phyloP scores from a whole-genome alignment of 1,284 basidiomycete genomes.

The Ustilago xerochloae region DNA sequence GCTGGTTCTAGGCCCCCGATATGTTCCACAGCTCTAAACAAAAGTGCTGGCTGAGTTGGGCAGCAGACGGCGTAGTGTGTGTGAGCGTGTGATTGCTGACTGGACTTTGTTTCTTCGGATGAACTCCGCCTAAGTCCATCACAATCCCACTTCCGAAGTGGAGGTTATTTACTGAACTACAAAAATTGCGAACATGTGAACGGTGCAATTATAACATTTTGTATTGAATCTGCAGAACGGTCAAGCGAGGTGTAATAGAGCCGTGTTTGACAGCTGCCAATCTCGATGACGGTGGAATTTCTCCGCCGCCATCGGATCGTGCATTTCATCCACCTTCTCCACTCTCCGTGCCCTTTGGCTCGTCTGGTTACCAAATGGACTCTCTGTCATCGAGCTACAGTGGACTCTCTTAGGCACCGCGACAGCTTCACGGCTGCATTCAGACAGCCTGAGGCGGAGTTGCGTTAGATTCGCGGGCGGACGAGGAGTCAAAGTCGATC shows the following conservation, averaged over 20 bases:
- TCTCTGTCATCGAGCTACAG: background rate
- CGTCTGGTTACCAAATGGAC: too few species aligned
- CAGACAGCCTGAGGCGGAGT: too few species aligned
- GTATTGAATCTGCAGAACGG: background rate
- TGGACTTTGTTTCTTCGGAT: too few species aligned
- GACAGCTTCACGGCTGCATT: too few species aligned
- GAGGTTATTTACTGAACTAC: background rate
- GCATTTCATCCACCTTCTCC: conserved; percentile 1
- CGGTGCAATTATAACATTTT: background rate
- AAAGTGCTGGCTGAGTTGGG: too few species aligned
- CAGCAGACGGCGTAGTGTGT: too few species aligned
- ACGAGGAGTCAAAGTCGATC: background rate
- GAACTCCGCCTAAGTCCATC: conserved; percentile 1
- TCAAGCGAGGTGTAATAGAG: background rate
- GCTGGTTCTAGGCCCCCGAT: too few species aligned
- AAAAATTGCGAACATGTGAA: background rate
- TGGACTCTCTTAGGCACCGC: too few species aligned
- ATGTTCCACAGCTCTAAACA: too few species aligned
- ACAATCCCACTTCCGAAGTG: background rate
- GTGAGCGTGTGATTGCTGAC: too few species aligned
- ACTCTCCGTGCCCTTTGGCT: background rate
- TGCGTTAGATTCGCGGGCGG: too few species aligned
- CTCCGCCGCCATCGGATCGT: conserved; percentile 15
- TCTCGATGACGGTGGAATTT: conserved; percentile 26
- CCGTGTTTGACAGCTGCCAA: conserved; percentile 36